Conservation (phyloP, 441 rosid species). For the Adansonia grandidieri region DNA sequence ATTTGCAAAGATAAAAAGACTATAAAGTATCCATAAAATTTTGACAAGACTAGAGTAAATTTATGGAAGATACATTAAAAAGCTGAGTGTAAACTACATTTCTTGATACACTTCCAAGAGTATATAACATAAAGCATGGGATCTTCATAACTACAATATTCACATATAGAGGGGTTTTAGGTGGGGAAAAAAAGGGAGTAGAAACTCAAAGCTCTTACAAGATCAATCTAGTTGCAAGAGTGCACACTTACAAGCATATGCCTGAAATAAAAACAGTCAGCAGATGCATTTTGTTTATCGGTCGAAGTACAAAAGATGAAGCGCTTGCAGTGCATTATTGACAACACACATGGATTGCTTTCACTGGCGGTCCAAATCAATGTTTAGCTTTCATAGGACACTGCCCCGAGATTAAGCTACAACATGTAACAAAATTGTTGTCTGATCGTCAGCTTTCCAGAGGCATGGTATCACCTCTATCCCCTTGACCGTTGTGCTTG, state of each 20-base stretch:
- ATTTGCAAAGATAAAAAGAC: not conserved
- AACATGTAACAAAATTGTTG: slow-evolving; percentile 40
- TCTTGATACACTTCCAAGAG: too few species aligned
- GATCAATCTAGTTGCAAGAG: slow-evolving; percentile 39
- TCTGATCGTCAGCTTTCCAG: slow-evolving; percentile 34
- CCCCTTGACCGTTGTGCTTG: slow-evolving; percentile 21
- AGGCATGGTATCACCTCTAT: slow-evolving; percentile 26
- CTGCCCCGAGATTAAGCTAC: slow-evolving; percentile 30
- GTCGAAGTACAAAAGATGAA: slow-evolving; percentile 29
- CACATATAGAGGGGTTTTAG: slow-evolving; percentile 15
- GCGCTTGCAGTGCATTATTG: slow-evolving; percentile 23
- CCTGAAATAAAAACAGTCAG: slow-evolving; percentile 48
- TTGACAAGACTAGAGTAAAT: not conserved
- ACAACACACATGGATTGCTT: slow-evolving; percentile 28
- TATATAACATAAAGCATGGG: too few species aligned
- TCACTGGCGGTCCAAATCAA: slow-evolving; percentile 24
- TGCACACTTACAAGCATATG: slow-evolving; percentile 51
- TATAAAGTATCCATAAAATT: not conserved
- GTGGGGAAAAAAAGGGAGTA: slow-evolving; percentile 34
- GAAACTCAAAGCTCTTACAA: slow-evolving; percentile 44
- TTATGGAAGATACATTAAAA: not conserved
- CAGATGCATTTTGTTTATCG: slow-evolving; percentile 46
- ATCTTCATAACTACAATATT: too few species aligned
- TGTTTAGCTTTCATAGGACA: slow-evolving; percentile 36
- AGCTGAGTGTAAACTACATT: slow-evolving; percentile 32